phyloP scores from a whole-genome alignment of 306 rosid species.

The Hippophae rhamnoides region DNA sequence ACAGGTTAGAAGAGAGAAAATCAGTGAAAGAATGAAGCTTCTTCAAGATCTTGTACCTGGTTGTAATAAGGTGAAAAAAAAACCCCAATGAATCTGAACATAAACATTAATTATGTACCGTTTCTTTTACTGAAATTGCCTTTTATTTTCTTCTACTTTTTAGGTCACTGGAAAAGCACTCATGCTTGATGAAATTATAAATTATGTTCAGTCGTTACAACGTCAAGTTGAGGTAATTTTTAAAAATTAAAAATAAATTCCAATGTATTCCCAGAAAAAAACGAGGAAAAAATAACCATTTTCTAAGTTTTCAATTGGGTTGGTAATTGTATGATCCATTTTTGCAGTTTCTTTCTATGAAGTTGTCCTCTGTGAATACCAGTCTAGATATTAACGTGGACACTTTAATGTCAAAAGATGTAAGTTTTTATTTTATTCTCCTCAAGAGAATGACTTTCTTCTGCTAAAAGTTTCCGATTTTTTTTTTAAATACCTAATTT shows the following conservation, averaged over 20 bases:
- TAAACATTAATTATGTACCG: background rate
- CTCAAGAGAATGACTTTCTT: conserved; percentile 21
- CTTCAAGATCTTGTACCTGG: conserved; percentile 97
- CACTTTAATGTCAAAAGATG: conserved; percentile 64
- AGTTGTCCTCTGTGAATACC: conserved; percentile 78
- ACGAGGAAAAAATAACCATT: background rate
- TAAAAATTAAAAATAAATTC: conserved; percentile 9
- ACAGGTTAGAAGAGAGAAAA: conserved; percentile 92
- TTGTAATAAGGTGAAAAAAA: conserved; percentile 62
- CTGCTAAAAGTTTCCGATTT: conserved; percentile 13
- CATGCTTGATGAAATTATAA: conserved; percentile 94
- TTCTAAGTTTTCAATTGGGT: conserved; percentile 12
- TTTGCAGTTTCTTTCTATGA: conserved; percentile 88
- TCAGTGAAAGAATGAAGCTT: conserved; percentile 94
- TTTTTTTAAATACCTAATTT: conserved; percentile 20
- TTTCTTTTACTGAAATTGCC: conserved; percentile 17
- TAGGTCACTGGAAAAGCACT: conserved; percentile 97
- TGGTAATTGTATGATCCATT: conserved; percentile 16
- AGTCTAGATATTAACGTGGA: conserved; percentile 70
- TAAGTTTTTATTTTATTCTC: conserved; percentile 23
- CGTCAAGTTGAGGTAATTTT: conserved; percentile 81
- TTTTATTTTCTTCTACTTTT: conserved; percentile 1
- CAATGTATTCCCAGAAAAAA: background rate
- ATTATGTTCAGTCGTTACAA: conserved; percentile 95
- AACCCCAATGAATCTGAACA: background rate